phyloP scores from a whole-genome alignment of 1,284 basidiomycete genomes.

The Naganishia sp. region DNA sequence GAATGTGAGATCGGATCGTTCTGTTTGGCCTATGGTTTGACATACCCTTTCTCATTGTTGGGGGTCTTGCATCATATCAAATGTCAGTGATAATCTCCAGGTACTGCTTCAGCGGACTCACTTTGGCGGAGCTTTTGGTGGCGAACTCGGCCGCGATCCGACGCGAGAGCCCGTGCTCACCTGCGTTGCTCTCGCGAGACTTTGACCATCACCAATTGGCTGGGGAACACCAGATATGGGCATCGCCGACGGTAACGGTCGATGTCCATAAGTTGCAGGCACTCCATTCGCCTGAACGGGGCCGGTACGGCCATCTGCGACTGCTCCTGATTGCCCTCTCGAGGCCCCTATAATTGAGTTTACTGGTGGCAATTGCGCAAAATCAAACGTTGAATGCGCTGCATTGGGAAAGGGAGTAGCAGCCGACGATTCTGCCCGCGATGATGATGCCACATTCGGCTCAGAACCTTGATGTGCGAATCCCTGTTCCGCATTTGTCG shows the following conservation, averaged over 20 bases:
- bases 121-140: conserved; percentile 1
- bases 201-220: too few relatives aligned
- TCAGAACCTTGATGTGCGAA: neutral
- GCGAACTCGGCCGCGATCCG: conserved; percentile 7
- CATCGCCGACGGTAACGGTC: too few relatives aligned
- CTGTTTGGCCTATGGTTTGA: neutral
- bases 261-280: too few relatives aligned
- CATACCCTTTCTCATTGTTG: conserved; percentile 27
- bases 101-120: neutral
- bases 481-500: neutral
- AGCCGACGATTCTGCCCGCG: too few relatives aligned
- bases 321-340: too few relatives aligned
- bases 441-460: neutral
- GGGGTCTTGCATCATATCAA: neutral
- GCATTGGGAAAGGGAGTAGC: too few relatives aligned
- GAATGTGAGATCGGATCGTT: neutral
- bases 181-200: too few relatives aligned
- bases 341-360: neutral
- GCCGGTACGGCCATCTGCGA: too few relatives aligned
- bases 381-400: too few relatives aligned
- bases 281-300: too few relatives aligned
- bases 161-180: neutral
- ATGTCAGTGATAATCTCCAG: neutral
- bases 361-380: too few relatives aligned
- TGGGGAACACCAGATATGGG: too few relatives aligned